Conservation (phyloP, 805 yeast species). For the Ogataea polymorpha region DNA sequence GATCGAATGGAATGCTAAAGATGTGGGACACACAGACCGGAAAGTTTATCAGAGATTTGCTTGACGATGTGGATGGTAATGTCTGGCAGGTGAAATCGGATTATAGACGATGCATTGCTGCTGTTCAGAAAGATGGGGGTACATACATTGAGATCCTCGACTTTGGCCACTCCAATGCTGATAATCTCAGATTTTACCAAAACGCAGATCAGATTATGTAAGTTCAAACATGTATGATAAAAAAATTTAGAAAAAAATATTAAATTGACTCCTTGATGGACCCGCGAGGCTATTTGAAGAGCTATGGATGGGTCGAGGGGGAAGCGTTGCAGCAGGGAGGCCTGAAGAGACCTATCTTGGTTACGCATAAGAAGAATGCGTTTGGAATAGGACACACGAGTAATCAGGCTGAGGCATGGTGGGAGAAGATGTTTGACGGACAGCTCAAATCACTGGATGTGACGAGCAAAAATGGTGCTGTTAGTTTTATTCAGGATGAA, state of each 20-base stretch:
- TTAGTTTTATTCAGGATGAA: constrained; percentile 39
- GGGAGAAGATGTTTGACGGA: constrained; percentile 95
- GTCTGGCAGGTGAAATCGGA: constrained; percentile 96
- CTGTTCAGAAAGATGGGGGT: constrained; percentile 66
- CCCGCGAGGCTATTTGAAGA: constrained; percentile 64
- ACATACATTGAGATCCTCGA: constrained; percentile 85
- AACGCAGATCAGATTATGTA: constrained; percentile 12
- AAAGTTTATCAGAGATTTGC: constrained; percentile 64
- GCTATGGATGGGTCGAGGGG: constrained; percentile 92
- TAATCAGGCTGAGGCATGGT: constrained; percentile 87
- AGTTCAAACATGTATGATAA: not conserved
- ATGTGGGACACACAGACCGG: constrained; percentile 86
- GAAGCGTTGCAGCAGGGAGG: constrained; percentile 81
- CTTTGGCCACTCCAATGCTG: constrained; percentile 46
- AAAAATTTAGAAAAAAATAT: constrained; percentile 5
- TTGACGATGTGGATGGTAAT: constrained; percentile 73
- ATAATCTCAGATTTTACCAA: constrained; percentile 11
- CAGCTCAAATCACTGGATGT: constrained; percentile 72
- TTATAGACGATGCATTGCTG: constrained; percentile 81
- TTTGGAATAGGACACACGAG: constrained; percentile 84
- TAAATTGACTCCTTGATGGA: constrained; percentile 52
- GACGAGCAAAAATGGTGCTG: constrained; percentile 3
- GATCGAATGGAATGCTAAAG: constrained; percentile 83
- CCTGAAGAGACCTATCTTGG: constrained; percentile 77
- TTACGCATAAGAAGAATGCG: constrained; percentile 84